Evolutionary conservation across 164 flowering plant species (phyloP).

Genomic region (Euptelea pleiosperma): DNA sequence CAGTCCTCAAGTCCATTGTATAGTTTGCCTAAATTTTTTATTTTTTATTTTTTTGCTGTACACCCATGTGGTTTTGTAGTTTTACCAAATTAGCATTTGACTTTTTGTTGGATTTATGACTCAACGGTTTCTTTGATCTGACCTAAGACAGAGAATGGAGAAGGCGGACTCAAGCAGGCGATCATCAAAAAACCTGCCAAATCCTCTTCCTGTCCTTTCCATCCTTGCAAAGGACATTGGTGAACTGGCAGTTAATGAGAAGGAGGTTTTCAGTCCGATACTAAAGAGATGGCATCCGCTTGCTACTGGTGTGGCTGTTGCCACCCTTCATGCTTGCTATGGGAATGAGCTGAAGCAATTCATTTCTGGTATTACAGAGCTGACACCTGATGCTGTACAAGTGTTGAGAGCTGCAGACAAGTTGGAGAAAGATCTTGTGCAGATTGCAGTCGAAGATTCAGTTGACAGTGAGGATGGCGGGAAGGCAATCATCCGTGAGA

Average conservation of each 20-base stretch:
- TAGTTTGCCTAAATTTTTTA: too few species aligned
- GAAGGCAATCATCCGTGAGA: slow-evolving; percentile 77
- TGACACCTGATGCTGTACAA: slow-evolving; percentile 84
- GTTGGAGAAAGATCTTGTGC: slow-evolving; percentile 88
- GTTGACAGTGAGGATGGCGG: slow-evolving; percentile 98
- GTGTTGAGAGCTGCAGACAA: slow-evolving; percentile 81
- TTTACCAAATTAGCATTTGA: too few species aligned
- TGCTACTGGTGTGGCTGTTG: slow-evolving; percentile 88
- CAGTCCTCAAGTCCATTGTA: too few species aligned
- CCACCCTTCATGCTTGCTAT: slow-evolving; percentile 87
- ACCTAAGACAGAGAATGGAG: slow-evolving; percentile 63
- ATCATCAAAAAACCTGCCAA: slow-evolving; percentile 36
- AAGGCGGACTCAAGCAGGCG: slow-evolving; percentile 47
- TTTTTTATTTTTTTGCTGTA: too few species aligned
- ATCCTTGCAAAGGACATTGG: slow-evolving; percentile 69
- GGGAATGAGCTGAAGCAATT: slow-evolving; percentile 75
- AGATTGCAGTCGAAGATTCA: slow-evolving; percentile 89
- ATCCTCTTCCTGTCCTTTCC: slow-evolving; percentile 52
- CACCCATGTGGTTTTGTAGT: too few species aligned
- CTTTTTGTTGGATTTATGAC: too few species aligned
- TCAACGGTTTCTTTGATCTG: too few species aligned
- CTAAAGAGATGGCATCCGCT: slow-evolving; percentile 82
- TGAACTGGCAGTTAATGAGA: slow-evolving; percentile 67
- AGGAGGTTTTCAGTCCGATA: slow-evolving; percentile 68
- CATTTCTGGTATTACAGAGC: slow-evolving; percentile 54